Base-by-base conservation (phyloP, 495 filamentous ascomycete genomes). In the Xylaria palmicola region DNA sequence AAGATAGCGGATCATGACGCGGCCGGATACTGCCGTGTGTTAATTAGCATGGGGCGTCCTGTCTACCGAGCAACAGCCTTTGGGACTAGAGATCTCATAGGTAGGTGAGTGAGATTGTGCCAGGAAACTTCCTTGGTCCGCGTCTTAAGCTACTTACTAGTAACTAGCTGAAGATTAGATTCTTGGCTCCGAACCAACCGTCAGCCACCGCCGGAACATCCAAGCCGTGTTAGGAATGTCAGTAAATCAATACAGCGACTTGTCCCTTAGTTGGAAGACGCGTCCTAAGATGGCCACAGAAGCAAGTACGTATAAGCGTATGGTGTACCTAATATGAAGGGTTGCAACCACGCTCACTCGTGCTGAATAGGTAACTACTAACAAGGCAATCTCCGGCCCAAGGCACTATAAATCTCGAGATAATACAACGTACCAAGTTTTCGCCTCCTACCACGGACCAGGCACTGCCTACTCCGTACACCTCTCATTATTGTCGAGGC, bases 11-110 rank as follows among this genome's bases (percentile, higher is more conserved):
- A 20, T 56, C 24, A 22, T 44, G n/a, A n/a, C n/a, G n/a, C 53
- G 53, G 53, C 30, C 53, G 53, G 53, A 43, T 56, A 39, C 37
- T 56, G 53, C 39, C 53, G 53, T n/a, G n/a, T n/a, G n/a, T 26
- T n/a, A 39, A 40, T 8, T 43, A 29, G 41, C 6, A 13, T 34
- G 8, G 24, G 24, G 37, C 19, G 4, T 17, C 7, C 37, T 40
- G 26, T 32, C 12, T n/a, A 19, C 12, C 13, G 5, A 27, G 52
- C 30, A 37, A 5, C 22, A 6, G 50, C 50, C 24, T 54, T 20
- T 27, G 22, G 26, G 37, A 52, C 37, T 15, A 50, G 2, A 7
- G 27, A 53, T 6, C 34, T 41, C 24, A 41, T 55, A 40, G 51
- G 52, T 12, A 15, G 36, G 8, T 55, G 24, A 6, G 17, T 22